phyloP scores from a whole-genome alignment of 2,329 filamentous ascomycete genomes.

The Xylogone sp. region DNA sequence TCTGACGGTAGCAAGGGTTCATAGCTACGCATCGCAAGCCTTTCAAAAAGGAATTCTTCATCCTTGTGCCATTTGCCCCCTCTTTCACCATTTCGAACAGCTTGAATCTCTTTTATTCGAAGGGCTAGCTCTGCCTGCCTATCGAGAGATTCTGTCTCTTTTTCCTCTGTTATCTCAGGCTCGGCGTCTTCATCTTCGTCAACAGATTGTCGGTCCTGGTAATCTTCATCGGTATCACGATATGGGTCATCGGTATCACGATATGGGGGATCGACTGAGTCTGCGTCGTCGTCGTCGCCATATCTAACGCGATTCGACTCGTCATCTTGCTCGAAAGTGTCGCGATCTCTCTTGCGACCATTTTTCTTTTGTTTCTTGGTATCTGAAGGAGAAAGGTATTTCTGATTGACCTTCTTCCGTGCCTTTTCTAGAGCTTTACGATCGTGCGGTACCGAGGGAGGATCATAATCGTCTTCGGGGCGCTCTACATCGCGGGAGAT shows the following conservation, averaged over 20 bases:
- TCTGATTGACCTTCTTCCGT: slow-evolving; percentile 10
- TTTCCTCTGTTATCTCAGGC: slow-evolving; percentile 14
- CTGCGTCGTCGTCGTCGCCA: slow-evolving; percentile 5
- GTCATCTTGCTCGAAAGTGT: slow-evolving; percentile 13
- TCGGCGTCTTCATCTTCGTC: slow-evolving; percentile 7
- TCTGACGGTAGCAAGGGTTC: slow-evolving; percentile 22
- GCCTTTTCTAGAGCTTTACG: slow-evolving; percentile 13
- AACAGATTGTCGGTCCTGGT: not conserved
- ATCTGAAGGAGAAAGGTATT: slow-evolving; percentile 12
- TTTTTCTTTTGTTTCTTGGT: slow-evolving; percentile 9
- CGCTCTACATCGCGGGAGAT: slow-evolving; percentile 1
- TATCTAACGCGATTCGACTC: slow-evolving; percentile 1
- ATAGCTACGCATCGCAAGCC: slow-evolving; percentile 24
- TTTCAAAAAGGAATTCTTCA: slow-evolving; percentile 24
- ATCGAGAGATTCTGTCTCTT: slow-evolving; percentile 24
- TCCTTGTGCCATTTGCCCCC: slow-evolving; percentile 25
- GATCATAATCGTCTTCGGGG: slow-evolving; percentile 8
- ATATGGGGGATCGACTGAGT: slow-evolving; percentile 6
- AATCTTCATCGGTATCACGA: slow-evolving; percentile 2
- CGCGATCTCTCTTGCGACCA: slow-evolving; percentile 20
- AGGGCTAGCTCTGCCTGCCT: slow-evolving; percentile 21
- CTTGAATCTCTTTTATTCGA: slow-evolving; percentile 16
- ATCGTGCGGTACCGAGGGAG: slow-evolving; percentile 8
- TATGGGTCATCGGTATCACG: no score
- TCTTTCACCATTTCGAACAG: slow-evolving; percentile 6